Evolutionary conservation across 192 early-diverging fungal species (phyloP).

Genomic region (Coemansia sp.): DNA sequence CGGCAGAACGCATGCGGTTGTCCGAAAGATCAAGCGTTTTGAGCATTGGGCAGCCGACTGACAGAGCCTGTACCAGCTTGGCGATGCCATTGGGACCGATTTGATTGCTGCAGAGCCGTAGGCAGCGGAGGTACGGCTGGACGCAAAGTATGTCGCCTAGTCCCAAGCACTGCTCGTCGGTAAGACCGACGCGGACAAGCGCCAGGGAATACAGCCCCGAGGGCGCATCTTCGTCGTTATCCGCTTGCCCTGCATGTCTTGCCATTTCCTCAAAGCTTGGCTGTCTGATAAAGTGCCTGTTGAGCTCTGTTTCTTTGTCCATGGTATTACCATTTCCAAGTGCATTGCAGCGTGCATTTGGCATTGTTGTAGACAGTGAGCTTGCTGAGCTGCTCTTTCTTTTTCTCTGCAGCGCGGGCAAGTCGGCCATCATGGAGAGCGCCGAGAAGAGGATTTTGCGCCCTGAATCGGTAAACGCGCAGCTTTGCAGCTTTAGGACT

Average conservation of each 20-base stretch:
- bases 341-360: neutral
- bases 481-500: conserved; percentile 17
- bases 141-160: conserved; percentile 16
- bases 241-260: neutral
- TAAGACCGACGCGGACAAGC: conserved; percentile 17
- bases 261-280: neutral
- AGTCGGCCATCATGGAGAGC: conserved; percentile 27
- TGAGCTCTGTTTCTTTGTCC: neutral
- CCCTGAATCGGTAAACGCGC: conserved; percentile 32
- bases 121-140: conserved; percentile 27
- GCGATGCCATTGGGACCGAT: conserved; percentile 12
- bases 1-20: conserved; percentile 22
- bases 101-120: conserved; percentile 26
- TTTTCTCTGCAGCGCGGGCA: neutral
- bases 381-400: neutral
- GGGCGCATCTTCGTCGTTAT: neutral
- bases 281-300: neutral
- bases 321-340: neutral
- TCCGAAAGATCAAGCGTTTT: conserved; percentile 22
- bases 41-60: conserved; percentile 18
- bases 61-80: conserved; percentile 8
- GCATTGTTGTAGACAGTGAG: neutral
- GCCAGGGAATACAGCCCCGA: conserved; percentile 27
- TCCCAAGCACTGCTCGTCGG: conserved; percentile 14
- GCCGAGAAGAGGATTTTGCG: conserved; percentile 34